phyloP scores from a whole-genome alignment of 768 basidiomycete genomes.

The Pilatotrama ljubarskyi region DNA sequence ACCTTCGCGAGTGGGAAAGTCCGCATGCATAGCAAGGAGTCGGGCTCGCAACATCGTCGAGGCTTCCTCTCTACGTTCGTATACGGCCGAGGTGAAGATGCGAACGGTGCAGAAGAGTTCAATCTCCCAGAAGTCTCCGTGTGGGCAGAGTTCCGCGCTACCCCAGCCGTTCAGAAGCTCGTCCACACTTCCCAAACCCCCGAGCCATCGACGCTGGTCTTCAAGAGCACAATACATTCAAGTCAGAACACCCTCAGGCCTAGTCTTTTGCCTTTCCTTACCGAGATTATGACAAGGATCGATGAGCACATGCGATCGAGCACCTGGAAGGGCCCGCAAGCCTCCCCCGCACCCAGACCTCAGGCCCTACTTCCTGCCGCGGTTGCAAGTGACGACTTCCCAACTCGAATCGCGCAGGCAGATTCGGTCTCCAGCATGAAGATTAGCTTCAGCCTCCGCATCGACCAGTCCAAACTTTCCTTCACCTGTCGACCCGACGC shows the following conservation, averaged over 20 bases:
- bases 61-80: slow-evolving; percentile 37
- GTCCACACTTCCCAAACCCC: slow-evolving; percentile 21
- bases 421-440: slow-evolving; percentile 52
- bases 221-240: slow-evolving; percentile 87
- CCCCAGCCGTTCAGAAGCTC: slow-evolving; percentile 44
- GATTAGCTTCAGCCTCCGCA: slow-evolving; percentile 85
- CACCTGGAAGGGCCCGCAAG: slow-evolving; percentile 30
- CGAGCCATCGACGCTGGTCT: slow-evolving; percentile 65
- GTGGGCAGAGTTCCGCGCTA: slow-evolving; percentile 79
- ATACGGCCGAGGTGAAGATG: slow-evolving; percentile 51
- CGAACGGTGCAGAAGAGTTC: slow-evolving; percentile 58
- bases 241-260: slow-evolving; percentile 86
- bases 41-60: slow-evolving; percentile 37
- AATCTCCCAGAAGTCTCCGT: slow-evolving; percentile 76
- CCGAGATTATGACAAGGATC: slow-evolving; percentile 68
- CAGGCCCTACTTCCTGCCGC: slow-evolving; percentile 12
- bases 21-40: slow-evolving; percentile 57
- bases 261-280: slow-evolving; percentile 80
- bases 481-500: slow-evolving; percentile 90
- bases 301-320: slow-evolving; percentile 68
- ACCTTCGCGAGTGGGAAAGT: slow-evolving; percentile 87
- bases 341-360: slow-evolving; percentile 10
- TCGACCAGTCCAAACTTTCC: slow-evolving; percentile 85
- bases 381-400: slow-evolving; percentile 9
- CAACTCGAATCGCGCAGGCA: slow-evolving; percentile 15